Evolutionary conservation across 768 basidiomycete genomes (phyloP), one percentile per base, ranked within the genome.

Genomic region (Ephemerocybe angulata): DNA sequence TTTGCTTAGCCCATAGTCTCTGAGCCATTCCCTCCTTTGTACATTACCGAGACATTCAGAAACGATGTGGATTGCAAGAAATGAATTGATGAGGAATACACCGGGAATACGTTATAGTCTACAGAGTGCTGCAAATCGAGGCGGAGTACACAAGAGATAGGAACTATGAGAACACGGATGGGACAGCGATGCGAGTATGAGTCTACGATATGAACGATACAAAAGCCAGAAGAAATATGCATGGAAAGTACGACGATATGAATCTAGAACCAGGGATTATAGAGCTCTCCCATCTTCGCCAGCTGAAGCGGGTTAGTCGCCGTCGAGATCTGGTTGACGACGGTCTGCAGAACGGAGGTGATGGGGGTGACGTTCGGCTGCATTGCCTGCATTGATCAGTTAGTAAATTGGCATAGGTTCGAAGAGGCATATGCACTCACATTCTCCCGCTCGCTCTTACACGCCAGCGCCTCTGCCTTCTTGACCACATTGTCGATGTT

Each of bases 301-400:
- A 98, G 79, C 57, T 88, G 85, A 25, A 88, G 72, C 1, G 93
- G 92, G 64, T 94, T 91, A 3, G 93, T 92, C 15, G 96, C 93
- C 33, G 80, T 82, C 0, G 88, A 87, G 56, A 98, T 86, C 19
- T 97, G 77, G 63, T 84, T 88, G 27, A 86, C 85, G 52, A 93
- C 84, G 1, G 89, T 90, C 65, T 93, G 89, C 41, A 89, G 71
- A n/a, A 88, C 84, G 88, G 85, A 27, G 73, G 76, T 47, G 72
- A 59, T 58, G 70, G 74, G 65, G 46, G 71, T 41, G 35, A 62
- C 60, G 30, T 57, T 71, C 46, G 62, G 69, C 54, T 72, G 72
- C 47, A 71, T 71, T 64, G 77, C 63, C 58, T 67, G 59, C 7
- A 72, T 47, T 38, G 53, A 44, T 48, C 31, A 59, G 24, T 50